A percentile compares a stretch with the other conserved stretches of the same genome.
Conservation (phyloP, 345 rosid genomes). For the Clausena lansium region DNA sequence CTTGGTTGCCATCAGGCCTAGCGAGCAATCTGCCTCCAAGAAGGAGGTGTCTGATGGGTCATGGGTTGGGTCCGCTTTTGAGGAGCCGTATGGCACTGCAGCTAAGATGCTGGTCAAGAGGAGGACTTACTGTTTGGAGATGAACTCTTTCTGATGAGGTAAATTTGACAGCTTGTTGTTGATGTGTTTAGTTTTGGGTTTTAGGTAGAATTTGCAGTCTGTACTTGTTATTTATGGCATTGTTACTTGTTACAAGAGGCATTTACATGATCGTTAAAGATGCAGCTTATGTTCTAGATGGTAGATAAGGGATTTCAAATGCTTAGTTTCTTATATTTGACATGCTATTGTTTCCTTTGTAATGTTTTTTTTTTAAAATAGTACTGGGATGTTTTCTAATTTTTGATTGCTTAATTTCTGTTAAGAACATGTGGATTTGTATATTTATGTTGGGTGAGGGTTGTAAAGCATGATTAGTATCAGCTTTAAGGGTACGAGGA, state of each 20-base stretch:
- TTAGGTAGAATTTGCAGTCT: not conserved
- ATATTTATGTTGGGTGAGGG: not conserved
- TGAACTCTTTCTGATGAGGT: slow-evolving; percentile 91
- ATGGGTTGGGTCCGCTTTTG: slow-evolving; percentile 81
- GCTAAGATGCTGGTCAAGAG: slow-evolving; percentile 89
- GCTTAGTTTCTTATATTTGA: not conserved
- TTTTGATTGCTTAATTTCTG: not conserved
- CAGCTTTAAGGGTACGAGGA: not conserved
- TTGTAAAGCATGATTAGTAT: not conserved
- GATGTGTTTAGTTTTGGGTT: not conserved
- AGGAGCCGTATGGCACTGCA: slow-evolving; percentile 83
- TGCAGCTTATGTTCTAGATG: not conserved
- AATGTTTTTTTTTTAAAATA: not conserved
- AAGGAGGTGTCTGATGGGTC: slow-evolving; percentile 67
- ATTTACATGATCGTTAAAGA: not conserved
- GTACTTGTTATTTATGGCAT: not conserved
- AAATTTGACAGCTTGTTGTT: not conserved
- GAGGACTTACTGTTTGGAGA: slow-evolving; percentile 92
- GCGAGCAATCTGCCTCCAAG: slow-evolving; percentile 55
- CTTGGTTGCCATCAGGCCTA: slow-evolving; percentile 89
- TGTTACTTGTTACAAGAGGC: not conserved
- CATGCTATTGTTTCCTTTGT: not conserved
- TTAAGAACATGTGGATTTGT: not conserved
- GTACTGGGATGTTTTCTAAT: not conserved
- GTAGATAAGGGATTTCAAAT: not conserved